These are phyloP conservation scores for Russula foetens DNA, from an alignment of 768 basidiomycete species.

Conservation along the genomic window DNA sequence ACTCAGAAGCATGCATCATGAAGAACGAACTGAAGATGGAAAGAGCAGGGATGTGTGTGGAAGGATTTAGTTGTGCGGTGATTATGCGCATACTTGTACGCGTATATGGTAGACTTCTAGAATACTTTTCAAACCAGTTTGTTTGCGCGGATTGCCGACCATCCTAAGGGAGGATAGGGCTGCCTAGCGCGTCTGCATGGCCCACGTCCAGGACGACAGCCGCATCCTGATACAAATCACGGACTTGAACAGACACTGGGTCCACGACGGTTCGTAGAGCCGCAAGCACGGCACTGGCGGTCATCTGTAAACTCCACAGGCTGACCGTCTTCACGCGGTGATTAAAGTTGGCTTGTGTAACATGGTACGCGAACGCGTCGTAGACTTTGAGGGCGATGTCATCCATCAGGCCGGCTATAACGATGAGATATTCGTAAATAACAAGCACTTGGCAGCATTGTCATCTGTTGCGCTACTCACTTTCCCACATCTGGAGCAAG, in stretches of 20 bases:
- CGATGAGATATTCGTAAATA: conserved; percentile 10
- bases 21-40: too few relatives aligned
- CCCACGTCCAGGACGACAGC: background rate
- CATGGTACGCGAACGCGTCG: conserved; percentile 91
- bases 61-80: background rate
- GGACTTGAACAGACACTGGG: conserved; percentile 37
- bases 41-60: too few relatives aligned
- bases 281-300: conserved; percentile 76
- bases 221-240: conserved; percentile 25
- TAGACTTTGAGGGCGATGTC: conserved; percentile 85
- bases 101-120: background rate
- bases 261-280: conserved; percentile 72
- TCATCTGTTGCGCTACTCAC: conserved; percentile 38
- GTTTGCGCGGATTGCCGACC: background rate
- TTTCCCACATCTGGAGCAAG: conserved; percentile 76
- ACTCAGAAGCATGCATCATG: background rate
- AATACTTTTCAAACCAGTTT: background rate
- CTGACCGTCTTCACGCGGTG: conserved; percentile 86
- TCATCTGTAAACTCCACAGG: conserved; percentile 92
- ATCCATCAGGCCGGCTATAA: conserved; percentile 80
- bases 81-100: background rate
- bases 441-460: background rate
- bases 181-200: background rate
- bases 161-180: background rate
- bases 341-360: conserved; percentile 83